Percentiles rank a stretch among this genome's conserved stretches.
phyloP scores from a whole-genome alignment of 768 basidiomycete species.

The Dioszegia hungarica region DNA sequence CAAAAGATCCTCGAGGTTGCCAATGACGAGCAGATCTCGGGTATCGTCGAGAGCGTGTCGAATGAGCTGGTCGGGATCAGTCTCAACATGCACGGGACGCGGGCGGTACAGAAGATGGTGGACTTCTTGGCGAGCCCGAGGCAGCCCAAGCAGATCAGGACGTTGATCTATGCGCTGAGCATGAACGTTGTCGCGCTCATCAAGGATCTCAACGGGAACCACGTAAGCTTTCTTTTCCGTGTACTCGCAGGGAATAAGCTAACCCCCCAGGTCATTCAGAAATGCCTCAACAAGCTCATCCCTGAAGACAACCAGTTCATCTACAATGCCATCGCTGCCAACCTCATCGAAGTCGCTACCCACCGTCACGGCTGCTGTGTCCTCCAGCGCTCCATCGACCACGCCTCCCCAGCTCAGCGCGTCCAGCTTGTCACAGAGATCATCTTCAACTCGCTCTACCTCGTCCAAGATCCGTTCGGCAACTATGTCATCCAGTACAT shows the following conservation, averaged over 20 bases:
- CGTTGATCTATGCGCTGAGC: slow-evolving; percentile 92
- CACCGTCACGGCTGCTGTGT: slow-evolving; percentile 89
- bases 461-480: slow-evolving; percentile 86
- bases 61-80: slow-evolving; percentile 97
- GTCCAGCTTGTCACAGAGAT: slow-evolving; percentile 97
- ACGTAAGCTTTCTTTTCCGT: slow-evolving; percentile 27
- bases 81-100: slow-evolving; percentile 98
- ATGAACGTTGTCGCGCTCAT: slow-evolving; percentile 97
- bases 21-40: slow-evolving; percentile 92
- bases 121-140: slow-evolving; percentile 93
- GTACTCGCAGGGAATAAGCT: background rate
- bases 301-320: slow-evolving; percentile 99
- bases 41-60: slow-evolving; percentile 95
- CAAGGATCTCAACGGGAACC: slow-evolving; percentile 65
- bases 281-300: slow-evolving; percentile 95
- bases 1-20: slow-evolving; percentile 96
- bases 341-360: slow-evolving; percentile 92
- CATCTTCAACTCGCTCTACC: slow-evolving; percentile 92
- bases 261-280: slow-evolving; percentile 86
- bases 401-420: slow-evolving; percentile 71
- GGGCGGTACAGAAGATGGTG: slow-evolving; percentile 99
- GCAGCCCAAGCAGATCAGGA: slow-evolving; percentile 70
- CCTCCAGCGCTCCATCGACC: slow-evolving; percentile 94
- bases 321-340: slow-evolving; percentile 97
- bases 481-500: slow-evolving; percentile 69